Evolutionary conservation across 768 basidiomycete genomes (phyloP).

Genomic region (Suillus cothurnatus): DNA sequence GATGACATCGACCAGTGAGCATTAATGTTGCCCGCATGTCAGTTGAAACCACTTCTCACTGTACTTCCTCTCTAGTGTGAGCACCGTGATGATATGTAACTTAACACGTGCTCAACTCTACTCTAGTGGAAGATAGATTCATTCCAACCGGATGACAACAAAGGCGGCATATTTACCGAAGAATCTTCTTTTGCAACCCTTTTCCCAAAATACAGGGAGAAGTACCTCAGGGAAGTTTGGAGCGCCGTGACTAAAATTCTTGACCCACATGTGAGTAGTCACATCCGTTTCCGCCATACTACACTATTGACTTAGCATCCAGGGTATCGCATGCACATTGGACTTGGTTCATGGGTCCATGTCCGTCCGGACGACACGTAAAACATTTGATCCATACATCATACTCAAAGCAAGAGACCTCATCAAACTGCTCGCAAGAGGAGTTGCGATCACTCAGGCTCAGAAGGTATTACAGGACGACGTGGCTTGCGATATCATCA

Average conservation of each 20-base stretch:
- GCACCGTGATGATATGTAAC: slow-evolving; percentile 15
- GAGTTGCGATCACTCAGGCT: slow-evolving; percentile 83
- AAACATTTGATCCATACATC: slow-evolving; percentile 96
- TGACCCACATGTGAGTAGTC: slow-evolving; percentile 67
- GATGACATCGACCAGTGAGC: slow-evolving; percentile 98
- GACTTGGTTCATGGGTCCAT: slow-evolving; percentile 97
- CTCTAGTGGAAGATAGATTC: slow-evolving; percentile 86
- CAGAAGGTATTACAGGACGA: slow-evolving; percentile 89
- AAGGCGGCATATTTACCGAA: slow-evolving; percentile 83
- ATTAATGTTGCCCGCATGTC: slow-evolving; percentile 5
- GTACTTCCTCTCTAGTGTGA: slow-evolving; percentile 43
- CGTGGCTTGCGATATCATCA: slow-evolving; percentile 95
- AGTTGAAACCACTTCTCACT: slow-evolving; percentile 10
- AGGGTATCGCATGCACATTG: slow-evolving; percentile 90
- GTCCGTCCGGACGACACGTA: slow-evolving; percentile 95
- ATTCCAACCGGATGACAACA: slow-evolving; percentile 76
- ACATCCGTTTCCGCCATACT: slow-evolving; percentile 4
- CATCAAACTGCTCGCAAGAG: slow-evolving; percentile 92
- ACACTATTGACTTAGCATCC: slow-evolving; percentile 9
- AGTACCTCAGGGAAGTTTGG: slow-evolving; percentile 95
- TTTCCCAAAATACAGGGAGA: slow-evolving; percentile 98
- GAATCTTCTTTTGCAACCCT: slow-evolving; percentile 98
- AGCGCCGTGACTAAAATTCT: slow-evolving; percentile 83
- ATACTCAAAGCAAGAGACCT: slow-evolving; percentile 95
- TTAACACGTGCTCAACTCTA: slow-evolving; percentile 17